Base-by-base conservation (phyloP, 73 alveolate genomes). In the Paramecium bursaria region DNA sequence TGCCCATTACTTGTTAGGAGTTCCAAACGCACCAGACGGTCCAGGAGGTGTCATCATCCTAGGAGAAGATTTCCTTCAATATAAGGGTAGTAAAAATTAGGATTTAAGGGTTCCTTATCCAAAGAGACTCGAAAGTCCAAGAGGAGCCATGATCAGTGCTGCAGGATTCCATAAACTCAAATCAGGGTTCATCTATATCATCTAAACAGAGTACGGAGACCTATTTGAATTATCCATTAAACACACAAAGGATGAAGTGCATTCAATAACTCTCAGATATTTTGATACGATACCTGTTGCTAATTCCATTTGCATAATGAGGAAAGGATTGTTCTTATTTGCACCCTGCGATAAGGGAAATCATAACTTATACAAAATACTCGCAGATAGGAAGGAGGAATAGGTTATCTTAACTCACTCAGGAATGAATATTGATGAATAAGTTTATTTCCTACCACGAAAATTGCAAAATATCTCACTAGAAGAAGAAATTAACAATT, bases 201-300 rank as follows among this genome's bases (percentile, higher is more conserved):
- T 98, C 48, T 98, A 96, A 85, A 88, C 95, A 14, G 99, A 97
- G 75, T 74, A 74, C n/a, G 99, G 99, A 14, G 99, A 97, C 85
- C 87, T 97, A 48, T 97, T 95, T 90, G 97, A 97, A 90, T 88
- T 96, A 30, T 46, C 87, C 2, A 55, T 96, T 13, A 85, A 91
- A 54, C 46, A 35, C 30, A 79, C 89, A 25, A 74, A 90, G 19
- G 96, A 88, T 54, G 79, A 89, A 39, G 97, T 97, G 19, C 95
- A 92, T 82, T 73, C 91, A 33, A 39, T 95, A 50, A 87, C 87
- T 39, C 90, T 98, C 61, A 88, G 91, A 73, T 93, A 92, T 86
- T 96, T 98, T 52, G 99, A 96, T 88, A 94, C 99, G 46, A 94
- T 97, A 48, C 92, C 96, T 2, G 95, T 97, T n/a, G 90, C 96